phyloP scores from a whole-genome alignment of 2,329 filamentous ascomycete species.

The Geosmithia putterillii region DNA sequence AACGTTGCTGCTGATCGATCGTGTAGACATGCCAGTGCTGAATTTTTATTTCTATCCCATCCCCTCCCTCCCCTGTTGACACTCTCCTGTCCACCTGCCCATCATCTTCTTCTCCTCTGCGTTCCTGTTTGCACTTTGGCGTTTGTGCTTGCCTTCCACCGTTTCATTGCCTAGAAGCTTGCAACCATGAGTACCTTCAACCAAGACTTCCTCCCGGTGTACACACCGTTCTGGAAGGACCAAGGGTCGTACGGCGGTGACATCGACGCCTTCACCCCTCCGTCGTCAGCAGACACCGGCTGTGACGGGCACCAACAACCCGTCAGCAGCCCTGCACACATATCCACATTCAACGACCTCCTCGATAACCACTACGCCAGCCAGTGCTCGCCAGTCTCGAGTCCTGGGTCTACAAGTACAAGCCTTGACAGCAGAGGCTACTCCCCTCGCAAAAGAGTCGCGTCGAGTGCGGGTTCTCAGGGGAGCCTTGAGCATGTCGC shows the following conservation, averaged over 20 bases:
- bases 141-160: too few relatives aligned
- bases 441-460: not conserved
- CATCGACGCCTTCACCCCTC: not conserved
- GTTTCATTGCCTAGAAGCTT: too few relatives aligned
- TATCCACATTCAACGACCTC: not conserved
- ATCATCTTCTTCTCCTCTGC: too few relatives aligned
- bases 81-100: too few relatives aligned
- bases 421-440: too few relatives aligned
- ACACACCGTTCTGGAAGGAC: not conserved
- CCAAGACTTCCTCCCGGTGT: not conserved
- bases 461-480: not conserved
- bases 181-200: not conserved
- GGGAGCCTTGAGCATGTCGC: not conserved
- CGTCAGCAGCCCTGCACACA: not conserved
- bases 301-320: not conserved
- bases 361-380: not conserved
- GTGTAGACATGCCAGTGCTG: too few relatives aligned
- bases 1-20: too few relatives aligned
- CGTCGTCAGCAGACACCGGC: not conserved
- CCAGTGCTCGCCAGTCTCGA: not conserved
- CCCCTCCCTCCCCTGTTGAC: too few relatives aligned
- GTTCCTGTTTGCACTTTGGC: too few relatives aligned
- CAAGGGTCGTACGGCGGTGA: not conserved
- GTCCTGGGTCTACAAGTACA: not conserved
- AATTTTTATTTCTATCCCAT: too few relatives aligned